A percentile compares a stretch with the other conserved stretches of the same genome.
Evolutionary conservation across 106 monocot species (phyloP).

Genomic region (Amphibolis antarctica): DNA sequence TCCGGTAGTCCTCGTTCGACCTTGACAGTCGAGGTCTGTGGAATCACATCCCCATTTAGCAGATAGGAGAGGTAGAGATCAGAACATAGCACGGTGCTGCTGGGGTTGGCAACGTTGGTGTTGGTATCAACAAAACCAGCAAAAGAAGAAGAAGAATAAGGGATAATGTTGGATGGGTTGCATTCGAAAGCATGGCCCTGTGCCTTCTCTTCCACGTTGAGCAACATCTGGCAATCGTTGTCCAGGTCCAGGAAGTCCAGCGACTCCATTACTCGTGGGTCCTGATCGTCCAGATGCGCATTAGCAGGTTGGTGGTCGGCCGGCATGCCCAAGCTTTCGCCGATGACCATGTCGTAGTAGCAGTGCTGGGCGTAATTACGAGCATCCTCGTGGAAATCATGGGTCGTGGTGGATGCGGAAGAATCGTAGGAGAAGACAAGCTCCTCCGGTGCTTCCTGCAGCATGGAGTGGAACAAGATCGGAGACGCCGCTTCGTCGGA

Average conservation of each 20-base stretch:
- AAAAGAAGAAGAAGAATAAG: background rate
- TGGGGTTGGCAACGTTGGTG: background rate
- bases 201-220: background rate
- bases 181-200: background rate
- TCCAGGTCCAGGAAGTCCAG: slow-evolving; percentile 10
- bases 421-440: background rate
- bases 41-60: background rate
- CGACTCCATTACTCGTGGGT: background rate
- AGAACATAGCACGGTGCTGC: background rate
- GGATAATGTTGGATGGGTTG: background rate
- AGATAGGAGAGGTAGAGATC: slow-evolving; percentile 8
- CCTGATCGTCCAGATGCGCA: background rate
- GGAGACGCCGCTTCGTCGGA: background rate
- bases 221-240: background rate
- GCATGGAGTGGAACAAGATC: background rate
- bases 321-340: background rate
- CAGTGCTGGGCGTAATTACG: background rate
- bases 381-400: background rate
- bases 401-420: background rate
- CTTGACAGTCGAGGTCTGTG: background rate
- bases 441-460: background rate
- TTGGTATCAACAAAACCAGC: background rate
- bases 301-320: too few species aligned
- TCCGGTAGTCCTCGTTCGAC: background rate
- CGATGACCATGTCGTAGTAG: background rate